Conservation (phyloP, 306 rosid genomes). For the Trichosanthes truncata region DNA sequence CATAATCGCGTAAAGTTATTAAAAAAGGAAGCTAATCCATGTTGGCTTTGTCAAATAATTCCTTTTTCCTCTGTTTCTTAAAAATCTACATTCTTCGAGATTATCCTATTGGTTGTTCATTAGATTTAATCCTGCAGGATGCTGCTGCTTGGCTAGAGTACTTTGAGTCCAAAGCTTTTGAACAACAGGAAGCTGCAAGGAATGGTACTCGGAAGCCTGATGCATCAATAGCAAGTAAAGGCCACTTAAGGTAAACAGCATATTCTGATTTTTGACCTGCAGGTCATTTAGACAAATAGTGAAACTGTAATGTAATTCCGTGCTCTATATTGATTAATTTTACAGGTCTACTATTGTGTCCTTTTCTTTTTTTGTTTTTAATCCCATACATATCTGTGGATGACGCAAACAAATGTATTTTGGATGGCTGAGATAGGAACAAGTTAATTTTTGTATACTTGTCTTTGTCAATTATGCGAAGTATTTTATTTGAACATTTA, state of each 20-base stretch:
- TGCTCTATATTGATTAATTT: neutral
- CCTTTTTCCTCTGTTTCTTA: neutral
- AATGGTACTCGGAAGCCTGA: conserved; percentile 95
- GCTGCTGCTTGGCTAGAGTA: conserved; percentile 99
- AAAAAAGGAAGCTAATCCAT: neutral
- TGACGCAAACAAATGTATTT: neutral
- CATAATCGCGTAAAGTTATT: neutral
- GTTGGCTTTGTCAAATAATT: neutral
- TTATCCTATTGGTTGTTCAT: neutral
- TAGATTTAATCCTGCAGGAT: conserved; percentile 38
- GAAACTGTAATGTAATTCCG: neutral
- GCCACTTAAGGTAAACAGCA: conserved; percentile 74
- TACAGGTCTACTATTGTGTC: neutral
- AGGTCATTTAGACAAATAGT: neutral
- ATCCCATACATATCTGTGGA: neutral
- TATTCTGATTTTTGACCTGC: conserved; percentile 7
- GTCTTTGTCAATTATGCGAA: neutral
- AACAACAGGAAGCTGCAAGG: conserved; percentile 98
- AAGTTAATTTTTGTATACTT: neutral
- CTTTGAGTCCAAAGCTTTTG: conserved; percentile 98
- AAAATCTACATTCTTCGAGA: neutral
- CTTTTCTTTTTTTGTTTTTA: neutral
- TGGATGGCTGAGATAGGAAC: neutral
- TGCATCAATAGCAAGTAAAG: conserved; percentile 97
- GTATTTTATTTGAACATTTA: neutral